Base-by-base conservation (phyloP, 2,329 filamentous ascomycete genomes). In the Aspergillus alliaceus region DNA sequence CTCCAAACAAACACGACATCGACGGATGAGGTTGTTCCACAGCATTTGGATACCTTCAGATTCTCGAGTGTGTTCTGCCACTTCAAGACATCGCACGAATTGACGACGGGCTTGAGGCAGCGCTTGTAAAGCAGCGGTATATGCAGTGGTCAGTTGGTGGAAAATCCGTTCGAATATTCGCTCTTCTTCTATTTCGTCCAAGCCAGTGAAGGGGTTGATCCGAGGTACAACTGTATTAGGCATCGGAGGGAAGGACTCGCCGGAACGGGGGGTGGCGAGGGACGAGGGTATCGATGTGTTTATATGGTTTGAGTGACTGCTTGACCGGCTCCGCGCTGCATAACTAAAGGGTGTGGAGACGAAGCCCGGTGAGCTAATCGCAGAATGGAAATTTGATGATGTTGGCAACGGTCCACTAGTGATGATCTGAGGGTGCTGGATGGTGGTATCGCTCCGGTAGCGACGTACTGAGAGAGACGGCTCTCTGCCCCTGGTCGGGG, bases 111-210 rank as follows among this genome's bases (percentile, higher is more conserved):
- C 86, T 54, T 79, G 79, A 1, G 91, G 91, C 25, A 96, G 78
- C 1, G 86, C 87, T 40, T 85, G 84, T 63, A 90, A 82, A 27
- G 91, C 87, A 49, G 90, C 80, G 49, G 92, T 89, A 20, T 89
- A 88, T 1, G 91, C 90, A 53, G 82, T 84, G 46, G 88, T 86
- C 24, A 96, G 79, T 46, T 89, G 89, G 32, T 91, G 70, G 76
- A 90, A 96, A 22, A 97, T 91, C 59, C 82, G 85, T 61, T 96
- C 93, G 64, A 96, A 96, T 27, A 87, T 83, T 15, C 84, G 83
- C 65, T 96, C 91, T 61, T 96, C 91, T 62, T 91, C 89, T 2
- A 83, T 84, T 56, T 85, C 82, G 47, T 84, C 82, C 50, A 87
- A 84, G 51, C 91, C 89, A 9, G 78, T 82, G 44, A 85, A 72